phyloP scores from a whole-genome alignment of 2,329 filamentous ascomycete genomes.

The Thermomyces lanuginosus region DNA sequence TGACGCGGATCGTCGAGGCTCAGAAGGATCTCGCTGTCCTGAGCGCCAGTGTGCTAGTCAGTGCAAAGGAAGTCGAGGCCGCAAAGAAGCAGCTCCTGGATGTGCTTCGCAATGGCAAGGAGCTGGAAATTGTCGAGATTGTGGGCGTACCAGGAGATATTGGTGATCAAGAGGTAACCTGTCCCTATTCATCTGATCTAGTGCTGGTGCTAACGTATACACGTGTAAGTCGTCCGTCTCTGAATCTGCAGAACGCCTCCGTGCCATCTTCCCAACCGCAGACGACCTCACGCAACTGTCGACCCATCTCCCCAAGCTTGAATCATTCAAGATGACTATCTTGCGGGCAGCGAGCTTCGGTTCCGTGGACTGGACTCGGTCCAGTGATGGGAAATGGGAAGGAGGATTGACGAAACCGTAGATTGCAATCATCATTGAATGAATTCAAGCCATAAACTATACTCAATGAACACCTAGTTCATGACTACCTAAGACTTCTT shows the following conservation, averaged over 20 bases:
- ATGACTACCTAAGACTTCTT: too few species aligned
- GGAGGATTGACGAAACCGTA: conserved; percentile 2
- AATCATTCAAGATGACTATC: conserved; percentile 22
- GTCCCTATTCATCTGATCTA: too few species aligned
- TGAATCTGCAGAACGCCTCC: conserved; percentile 2
- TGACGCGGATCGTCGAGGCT: conserved; percentile 18
- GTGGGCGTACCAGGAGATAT: conserved; percentile 22
- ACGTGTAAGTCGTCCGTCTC: too few species aligned
- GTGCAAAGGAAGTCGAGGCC: conserved; percentile 13
- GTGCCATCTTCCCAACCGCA: conserved; percentile 4
- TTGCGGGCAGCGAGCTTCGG: conserved; percentile 13
- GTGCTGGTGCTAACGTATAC: too few species aligned
- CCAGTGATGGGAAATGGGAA: conserved; percentile 1
- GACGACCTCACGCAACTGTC: conserved; percentile 17
- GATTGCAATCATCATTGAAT: too few species aligned
- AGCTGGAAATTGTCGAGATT: conserved; percentile 25
- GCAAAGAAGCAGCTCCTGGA: conserved; percentile 20
- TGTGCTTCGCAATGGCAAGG: conserved; percentile 13
- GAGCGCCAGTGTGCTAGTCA: conserved; percentile 21
- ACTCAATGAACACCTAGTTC: too few species aligned
- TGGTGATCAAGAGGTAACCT: conserved; percentile 24
- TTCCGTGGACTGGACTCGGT: conserved; percentile 5
- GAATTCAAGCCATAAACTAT: too few species aligned
- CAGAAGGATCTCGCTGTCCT: conserved; percentile 25
- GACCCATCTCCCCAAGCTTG: conserved; percentile 18